These are phyloP conservation scores for Ceratocystis diversiconidia DNA, from an alignment of 2,329 filamentous ascomycete genomes.

Conservation along the genomic window DNA sequence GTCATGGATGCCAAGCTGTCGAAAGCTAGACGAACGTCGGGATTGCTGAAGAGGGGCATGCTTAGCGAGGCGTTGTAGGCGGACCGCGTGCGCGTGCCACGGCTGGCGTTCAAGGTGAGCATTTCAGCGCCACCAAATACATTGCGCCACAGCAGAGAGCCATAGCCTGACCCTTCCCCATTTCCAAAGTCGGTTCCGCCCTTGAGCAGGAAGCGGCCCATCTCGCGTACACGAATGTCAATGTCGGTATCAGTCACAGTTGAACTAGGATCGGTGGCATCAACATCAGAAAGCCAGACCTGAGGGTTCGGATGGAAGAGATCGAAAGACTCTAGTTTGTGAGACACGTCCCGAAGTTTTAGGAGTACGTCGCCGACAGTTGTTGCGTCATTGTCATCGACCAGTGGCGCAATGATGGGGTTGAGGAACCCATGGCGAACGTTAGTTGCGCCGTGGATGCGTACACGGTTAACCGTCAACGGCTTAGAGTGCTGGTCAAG, in stretches of 20 bases:
- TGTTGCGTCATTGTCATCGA: slow-evolving; percentile 46
- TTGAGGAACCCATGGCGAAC: slow-evolving; percentile 78
- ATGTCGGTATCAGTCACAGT: slow-evolving; percentile 69
- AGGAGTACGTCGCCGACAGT: slow-evolving; percentile 68
- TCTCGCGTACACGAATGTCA: slow-evolving; percentile 69
- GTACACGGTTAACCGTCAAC: slow-evolving; percentile 54
- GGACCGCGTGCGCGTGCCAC: slow-evolving; percentile 80
- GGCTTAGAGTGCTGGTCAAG: slow-evolving; percentile 73
- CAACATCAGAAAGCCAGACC: slow-evolving; percentile 67
- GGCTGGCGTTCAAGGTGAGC: slow-evolving; percentile 70
- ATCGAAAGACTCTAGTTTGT: slow-evolving; percentile 61
- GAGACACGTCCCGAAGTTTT: slow-evolving; percentile 54
- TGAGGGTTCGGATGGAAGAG: slow-evolving; percentile 76
- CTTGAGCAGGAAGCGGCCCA: slow-evolving; percentile 72
- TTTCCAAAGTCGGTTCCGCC: slow-evolving; percentile 92
- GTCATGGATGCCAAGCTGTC: slow-evolving; percentile 74
- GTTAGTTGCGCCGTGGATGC: slow-evolving; percentile 63
- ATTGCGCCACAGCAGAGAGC: slow-evolving; percentile 76
- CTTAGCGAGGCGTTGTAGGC: slow-evolving; percentile 80
- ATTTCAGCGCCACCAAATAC: slow-evolving; percentile 89
- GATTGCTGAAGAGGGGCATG: slow-evolving; percentile 70
- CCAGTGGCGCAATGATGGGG: slow-evolving; percentile 61
- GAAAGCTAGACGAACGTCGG: slow-evolving; percentile 62
- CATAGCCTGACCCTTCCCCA: slow-evolving; percentile 84
- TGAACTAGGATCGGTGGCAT: slow-evolving; percentile 48